Evolutionary conservation across 164 flowering plant species (phyloP).

Genomic region (Magnolia officinalis): DNA sequence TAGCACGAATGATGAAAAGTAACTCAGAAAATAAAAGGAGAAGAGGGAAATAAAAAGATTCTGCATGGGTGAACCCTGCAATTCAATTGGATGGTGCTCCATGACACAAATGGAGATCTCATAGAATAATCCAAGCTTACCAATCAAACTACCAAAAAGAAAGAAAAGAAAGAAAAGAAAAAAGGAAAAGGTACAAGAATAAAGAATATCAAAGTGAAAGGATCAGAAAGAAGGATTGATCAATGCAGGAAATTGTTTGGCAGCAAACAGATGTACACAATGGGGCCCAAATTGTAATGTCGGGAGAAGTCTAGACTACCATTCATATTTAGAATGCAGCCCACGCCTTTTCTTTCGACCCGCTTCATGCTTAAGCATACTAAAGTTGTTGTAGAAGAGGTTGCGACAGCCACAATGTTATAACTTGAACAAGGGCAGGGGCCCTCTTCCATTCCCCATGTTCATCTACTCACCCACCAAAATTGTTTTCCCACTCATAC

Average conservation of each 20-base stretch:
- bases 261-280: slow-evolving; percentile 18
- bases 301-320: slow-evolving; percentile 50
- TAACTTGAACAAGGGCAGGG: slow-evolving; percentile 43
- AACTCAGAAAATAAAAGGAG: too few relatives aligned
- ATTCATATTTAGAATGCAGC: slow-evolving; percentile 50
- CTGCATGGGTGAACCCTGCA: background rate
- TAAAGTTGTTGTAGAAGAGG: slow-evolving; percentile 44
- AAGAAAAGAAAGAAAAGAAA: too few relatives aligned
- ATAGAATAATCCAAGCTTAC: too few relatives aligned
- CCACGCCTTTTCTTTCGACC: slow-evolving; percentile 53
- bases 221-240: slow-evolving; percentile 47
- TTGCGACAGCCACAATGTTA: slow-evolving; percentile 50
- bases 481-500: slow-evolving; percentile 42
- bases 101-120: too few relatives aligned
- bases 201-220: slow-evolving; percentile 14
- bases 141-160: too few relatives aligned
- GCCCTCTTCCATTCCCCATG: slow-evolving; percentile 41
- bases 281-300: slow-evolving; percentile 15
- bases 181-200: background rate
- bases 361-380: slow-evolving; percentile 13
- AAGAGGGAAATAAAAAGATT: too few relatives aligned
- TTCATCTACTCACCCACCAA: slow-evolving; percentile 28
- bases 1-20: too few relatives aligned
- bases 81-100: background rate
- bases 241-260: slow-evolving; percentile 41